phyloP scores from a whole-genome alignment of 2,329 filamentous ascomycete species.

The Akanthomyces lecanii region DNA sequence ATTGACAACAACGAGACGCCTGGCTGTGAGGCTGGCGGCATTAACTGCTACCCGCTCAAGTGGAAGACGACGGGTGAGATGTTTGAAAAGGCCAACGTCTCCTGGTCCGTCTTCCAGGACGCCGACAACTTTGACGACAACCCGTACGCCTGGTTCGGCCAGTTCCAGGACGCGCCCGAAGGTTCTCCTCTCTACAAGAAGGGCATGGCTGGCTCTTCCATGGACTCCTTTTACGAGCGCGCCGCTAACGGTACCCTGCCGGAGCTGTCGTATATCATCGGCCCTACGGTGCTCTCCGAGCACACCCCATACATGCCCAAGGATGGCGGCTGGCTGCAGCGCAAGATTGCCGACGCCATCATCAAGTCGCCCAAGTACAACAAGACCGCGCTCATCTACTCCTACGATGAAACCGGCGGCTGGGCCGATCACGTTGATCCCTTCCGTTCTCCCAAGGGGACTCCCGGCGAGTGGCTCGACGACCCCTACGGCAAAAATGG shows the following conservation, averaged over 20 bases:
- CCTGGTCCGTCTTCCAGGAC: slow-evolving; percentile 49
- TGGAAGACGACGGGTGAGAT: slow-evolving; percentile 50
- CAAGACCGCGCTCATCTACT: slow-evolving; percentile 45
- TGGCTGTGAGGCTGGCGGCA: slow-evolving; percentile 37
- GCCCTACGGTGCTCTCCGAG: slow-evolving; percentile 48
- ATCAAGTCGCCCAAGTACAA: slow-evolving; percentile 45
- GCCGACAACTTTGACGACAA: slow-evolving; percentile 52
- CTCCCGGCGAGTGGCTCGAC: slow-evolving; percentile 49
- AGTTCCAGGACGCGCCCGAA: slow-evolving; percentile 43
- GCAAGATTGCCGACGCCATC: slow-evolving; percentile 48
- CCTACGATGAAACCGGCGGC: slow-evolving; percentile 46
- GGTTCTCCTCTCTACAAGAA: slow-evolving; percentile 40
- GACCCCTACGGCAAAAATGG: slow-evolving; percentile 38
- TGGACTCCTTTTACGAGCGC: slow-evolving; percentile 46
- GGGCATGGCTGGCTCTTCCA: slow-evolving; percentile 43
- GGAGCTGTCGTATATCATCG: slow-evolving; percentile 47
- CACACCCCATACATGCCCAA: slow-evolving; percentile 49
- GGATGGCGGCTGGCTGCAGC: slow-evolving; percentile 52
- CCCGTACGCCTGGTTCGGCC: slow-evolving; percentile 48
- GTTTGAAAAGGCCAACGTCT: slow-evolving; percentile 43
- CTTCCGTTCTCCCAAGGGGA: slow-evolving; percentile 44
- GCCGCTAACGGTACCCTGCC: slow-evolving; percentile 49
- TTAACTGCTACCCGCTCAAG: slow-evolving; percentile 51
- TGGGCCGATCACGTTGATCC: slow-evolving; percentile 53
- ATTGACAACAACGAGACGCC: slow-evolving; percentile 48